Conservation (phyloP, 2,329 filamentous ascomycete genomes). For the Fusarium abutilonis region DNA sequence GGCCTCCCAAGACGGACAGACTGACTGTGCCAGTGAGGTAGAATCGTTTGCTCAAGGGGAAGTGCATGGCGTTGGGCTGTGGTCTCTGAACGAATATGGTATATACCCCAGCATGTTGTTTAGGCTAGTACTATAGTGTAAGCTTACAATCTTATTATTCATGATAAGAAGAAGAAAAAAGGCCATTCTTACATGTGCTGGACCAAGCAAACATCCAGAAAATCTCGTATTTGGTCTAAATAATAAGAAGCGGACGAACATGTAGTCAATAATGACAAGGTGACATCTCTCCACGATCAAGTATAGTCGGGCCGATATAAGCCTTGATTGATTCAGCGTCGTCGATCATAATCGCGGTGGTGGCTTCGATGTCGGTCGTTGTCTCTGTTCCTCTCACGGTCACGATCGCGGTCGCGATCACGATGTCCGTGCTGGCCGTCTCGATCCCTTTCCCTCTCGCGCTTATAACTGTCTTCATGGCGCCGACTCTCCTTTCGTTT, state of each 20-base stretch:
- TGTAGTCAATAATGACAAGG: conserved; percentile 3
- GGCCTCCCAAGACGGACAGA: conserved; percentile 10
- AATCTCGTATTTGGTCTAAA: conserved; percentile 15
- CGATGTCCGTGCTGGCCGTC: conserved; percentile 51
- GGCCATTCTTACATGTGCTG: conserved; percentile 19
- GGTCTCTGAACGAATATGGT: conserved; percentile 18
- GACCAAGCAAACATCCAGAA: not conserved
- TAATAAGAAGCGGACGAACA: conserved; percentile 5
- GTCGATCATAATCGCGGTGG: conserved; percentile 37
- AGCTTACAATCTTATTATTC: conserved; percentile 19
- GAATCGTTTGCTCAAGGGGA: conserved; percentile 7
- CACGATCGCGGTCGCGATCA: conserved; percentile 22
- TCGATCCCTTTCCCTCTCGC: conserved; percentile 53
- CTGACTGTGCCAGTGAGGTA: conserved; percentile 23
- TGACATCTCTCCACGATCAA: not conserved
- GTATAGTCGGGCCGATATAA: not conserved
- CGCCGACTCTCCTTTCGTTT: conserved; percentile 56
- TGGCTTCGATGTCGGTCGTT: conserved; percentile 39
- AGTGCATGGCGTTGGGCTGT: conserved; percentile 27
- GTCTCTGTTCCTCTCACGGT: conserved; percentile 35
- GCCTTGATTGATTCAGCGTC: conserved; percentile 29
- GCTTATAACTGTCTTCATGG: conserved; percentile 59
- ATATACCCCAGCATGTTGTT: conserved; percentile 26
- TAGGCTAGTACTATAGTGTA: conserved; percentile 30
- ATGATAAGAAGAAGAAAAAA: not conserved